Percentiles rank a stretch among this genome's conserved stretches.
Evolutionary conservation across 2,329 filamentous ascomycete genomes (phyloP).

Genomic region (Fusarium sp.): DNA sequence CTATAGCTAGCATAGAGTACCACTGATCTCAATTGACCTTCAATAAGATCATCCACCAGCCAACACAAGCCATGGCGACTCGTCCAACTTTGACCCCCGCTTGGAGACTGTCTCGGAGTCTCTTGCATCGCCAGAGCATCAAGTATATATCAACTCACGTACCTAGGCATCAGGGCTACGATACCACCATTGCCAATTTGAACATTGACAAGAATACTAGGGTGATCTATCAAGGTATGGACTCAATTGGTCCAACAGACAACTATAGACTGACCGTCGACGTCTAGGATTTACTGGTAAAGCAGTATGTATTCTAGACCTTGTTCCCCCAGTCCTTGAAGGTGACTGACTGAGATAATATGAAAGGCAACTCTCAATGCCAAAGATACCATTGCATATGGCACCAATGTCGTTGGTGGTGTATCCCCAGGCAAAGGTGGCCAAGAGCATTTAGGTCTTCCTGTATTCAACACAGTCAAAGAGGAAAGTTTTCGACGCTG

Average conservation of each 20-base stretch:
- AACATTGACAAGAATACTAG: neutral
- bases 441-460: slow-evolving; percentile 45
- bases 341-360: neutral
- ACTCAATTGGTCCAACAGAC: neutral
- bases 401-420: slow-evolving; percentile 50
- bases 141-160: neutral
- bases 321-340: no score
- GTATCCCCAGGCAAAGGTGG: slow-evolving; percentile 51
- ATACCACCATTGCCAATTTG: neutral
- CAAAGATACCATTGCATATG: slow-evolving; percentile 51
- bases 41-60: neutral
- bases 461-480: slow-evolving; percentile 48
- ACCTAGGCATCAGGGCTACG: neutral
- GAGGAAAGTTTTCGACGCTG: slow-evolving; percentile 33
- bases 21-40: accelerated
- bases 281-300: slow-evolving; percentile 50
- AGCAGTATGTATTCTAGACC: slow-evolving; percentile 41
- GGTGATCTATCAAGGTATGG: slow-evolving; percentile 49
- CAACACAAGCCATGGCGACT: neutral
- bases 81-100: neutral
- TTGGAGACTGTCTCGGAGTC: neutral
- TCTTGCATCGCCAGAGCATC: neutral
- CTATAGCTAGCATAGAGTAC: neutral
- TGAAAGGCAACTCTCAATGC: slow-evolving; percentile 50
- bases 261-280: accelerated